Evolutionary conservation across 768 basidiomycete species (phyloP).

Genomic region (Hygrophoropsis aurantiaca): DNA sequence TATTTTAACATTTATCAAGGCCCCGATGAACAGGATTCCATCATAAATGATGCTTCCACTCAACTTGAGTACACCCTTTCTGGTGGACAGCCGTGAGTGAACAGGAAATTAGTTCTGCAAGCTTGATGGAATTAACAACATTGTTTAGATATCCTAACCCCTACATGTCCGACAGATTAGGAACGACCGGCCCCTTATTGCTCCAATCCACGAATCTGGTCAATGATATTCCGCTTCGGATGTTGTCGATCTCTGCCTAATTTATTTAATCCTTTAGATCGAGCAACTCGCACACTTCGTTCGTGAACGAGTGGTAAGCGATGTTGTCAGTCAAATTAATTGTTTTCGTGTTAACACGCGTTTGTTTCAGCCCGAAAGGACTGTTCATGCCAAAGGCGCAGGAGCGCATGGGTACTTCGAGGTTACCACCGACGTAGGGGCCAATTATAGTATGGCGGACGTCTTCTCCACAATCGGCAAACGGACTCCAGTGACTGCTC

Average conservation of each 20-base stretch:
- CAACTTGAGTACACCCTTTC: slow-evolving; percentile 14
- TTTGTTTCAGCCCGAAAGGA: slow-evolving; percentile 12
- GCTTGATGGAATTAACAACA: neutral
- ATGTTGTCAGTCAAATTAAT: neutral
- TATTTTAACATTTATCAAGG: slow-evolving; percentile 14
- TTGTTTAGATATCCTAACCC: slow-evolving; percentile 14
- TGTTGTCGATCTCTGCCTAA: slow-evolving; percentile 1
- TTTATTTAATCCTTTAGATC: slow-evolving; percentile 6
- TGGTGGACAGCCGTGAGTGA: slow-evolving; percentile 12
- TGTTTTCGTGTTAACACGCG: neutral
- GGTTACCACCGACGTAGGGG: slow-evolving; percentile 13
- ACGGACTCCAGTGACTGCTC: slow-evolving; percentile 18
- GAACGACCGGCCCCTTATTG: slow-evolving; percentile 12
- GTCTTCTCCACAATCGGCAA: slow-evolving; percentile 15
- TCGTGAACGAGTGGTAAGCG: slow-evolving; percentile 16
- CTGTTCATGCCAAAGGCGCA: slow-evolving; percentile 14
- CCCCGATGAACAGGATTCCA: slow-evolving; percentile 9
- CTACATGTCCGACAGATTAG: slow-evolving; percentile 13
- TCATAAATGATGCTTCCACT: slow-evolving; percentile 11
- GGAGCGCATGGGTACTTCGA: slow-evolving; percentile 18
- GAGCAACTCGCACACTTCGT: slow-evolving; percentile 16
- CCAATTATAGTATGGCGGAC: slow-evolving; percentile 15
- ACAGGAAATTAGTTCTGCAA: neutral
- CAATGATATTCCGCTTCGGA: neutral
- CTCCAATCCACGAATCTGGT: slow-evolving; percentile 13